These are phyloP conservation scores for Pisolithus microcarpus DNA, from an alignment of 768 basidiomycete species.

Conservation along the genomic window DNA sequence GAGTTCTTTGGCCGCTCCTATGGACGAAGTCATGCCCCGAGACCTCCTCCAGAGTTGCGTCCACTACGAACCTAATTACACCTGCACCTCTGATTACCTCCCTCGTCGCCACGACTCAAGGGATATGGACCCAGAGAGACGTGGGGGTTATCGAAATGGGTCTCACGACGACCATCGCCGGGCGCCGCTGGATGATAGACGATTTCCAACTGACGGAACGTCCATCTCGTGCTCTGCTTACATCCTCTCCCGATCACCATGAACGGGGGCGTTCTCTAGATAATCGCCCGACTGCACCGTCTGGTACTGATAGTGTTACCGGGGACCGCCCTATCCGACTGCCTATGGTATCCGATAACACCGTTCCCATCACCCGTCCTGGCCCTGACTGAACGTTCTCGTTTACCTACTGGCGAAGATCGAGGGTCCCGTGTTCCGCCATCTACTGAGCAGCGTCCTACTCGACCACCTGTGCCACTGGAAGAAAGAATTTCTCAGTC, in stretches of 20 bases:
- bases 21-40: constrained; percentile 32
- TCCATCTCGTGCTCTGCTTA: constrained; percentile 13
- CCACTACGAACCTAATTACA: constrained; percentile 42
- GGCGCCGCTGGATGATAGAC: constrained; percentile 26
- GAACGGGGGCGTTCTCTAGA: constrained; percentile 18
- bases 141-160: constrained; percentile 13
- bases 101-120: constrained; percentile 29
- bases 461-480: constrained; percentile 21
- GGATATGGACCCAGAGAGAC: constrained; percentile 22
- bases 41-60: constrained; percentile 41
- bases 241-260: constrained; percentile 17
- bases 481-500: constrained; percentile 36
- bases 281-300: constrained; percentile 27
- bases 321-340: constrained; percentile 18
- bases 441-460: constrained; percentile 20
- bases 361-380: constrained; percentile 11
- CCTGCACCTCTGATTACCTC: constrained; percentile 28
- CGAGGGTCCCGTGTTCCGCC: constrained; percentile 14
- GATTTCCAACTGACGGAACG: constrained; percentile 25
- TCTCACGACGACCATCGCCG: constrained; percentile 17
- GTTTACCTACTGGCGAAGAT: constrained; percentile 18
- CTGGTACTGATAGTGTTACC: constrained; percentile 14
- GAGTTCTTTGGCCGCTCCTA: constrained; percentile 34
- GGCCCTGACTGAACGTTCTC: constrained; percentile 8
- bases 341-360: constrained; percentile 9